These are phyloP conservation scores for Ambispora gerdemannii DNA, from an alignment of 192 early-diverging fungal species.

Conservation along the genomic window DNA sequence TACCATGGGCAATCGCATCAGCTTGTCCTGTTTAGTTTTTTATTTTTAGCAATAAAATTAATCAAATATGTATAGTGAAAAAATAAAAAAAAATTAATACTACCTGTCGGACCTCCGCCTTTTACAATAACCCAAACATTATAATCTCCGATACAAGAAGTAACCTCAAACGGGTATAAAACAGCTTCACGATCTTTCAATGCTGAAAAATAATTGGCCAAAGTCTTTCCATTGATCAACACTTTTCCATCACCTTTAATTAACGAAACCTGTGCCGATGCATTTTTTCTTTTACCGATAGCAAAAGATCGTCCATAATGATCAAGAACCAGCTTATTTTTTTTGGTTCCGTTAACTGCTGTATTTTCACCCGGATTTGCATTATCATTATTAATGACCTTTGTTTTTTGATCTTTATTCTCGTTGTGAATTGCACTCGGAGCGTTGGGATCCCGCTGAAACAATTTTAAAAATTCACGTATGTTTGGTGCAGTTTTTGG, in stretches of 20 bases:
- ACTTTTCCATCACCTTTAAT: constrained; percentile 66
- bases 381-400: too few species aligned
- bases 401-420: constrained; percentile 33
- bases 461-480: constrained; percentile 10
- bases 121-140: constrained; percentile 81
- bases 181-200: constrained; percentile 63
- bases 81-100: not conserved
- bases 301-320: constrained; percentile 71
- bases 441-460: constrained; percentile 40
- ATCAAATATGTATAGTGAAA: not conserved
- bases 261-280: constrained; percentile 71
- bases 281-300: constrained; percentile 77
- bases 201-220: constrained; percentile 73
- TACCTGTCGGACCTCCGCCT: constrained; percentile 79
- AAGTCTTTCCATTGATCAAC: constrained; percentile 73
- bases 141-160: constrained; percentile 65
- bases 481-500: constrained; percentile 33
- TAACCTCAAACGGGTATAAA: constrained; percentile 69
- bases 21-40: constrained; percentile 67
- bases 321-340: constrained; percentile 51
- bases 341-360: constrained; percentile 15
- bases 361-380: constrained; percentile 17
- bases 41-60: not conserved
- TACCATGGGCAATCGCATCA: constrained; percentile 77
- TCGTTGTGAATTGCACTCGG: constrained; percentile 33